phyloP scores from a whole-genome alignment of 2,329 filamentous ascomycete genomes.

The Pyrenochaeta sp. region DNA sequence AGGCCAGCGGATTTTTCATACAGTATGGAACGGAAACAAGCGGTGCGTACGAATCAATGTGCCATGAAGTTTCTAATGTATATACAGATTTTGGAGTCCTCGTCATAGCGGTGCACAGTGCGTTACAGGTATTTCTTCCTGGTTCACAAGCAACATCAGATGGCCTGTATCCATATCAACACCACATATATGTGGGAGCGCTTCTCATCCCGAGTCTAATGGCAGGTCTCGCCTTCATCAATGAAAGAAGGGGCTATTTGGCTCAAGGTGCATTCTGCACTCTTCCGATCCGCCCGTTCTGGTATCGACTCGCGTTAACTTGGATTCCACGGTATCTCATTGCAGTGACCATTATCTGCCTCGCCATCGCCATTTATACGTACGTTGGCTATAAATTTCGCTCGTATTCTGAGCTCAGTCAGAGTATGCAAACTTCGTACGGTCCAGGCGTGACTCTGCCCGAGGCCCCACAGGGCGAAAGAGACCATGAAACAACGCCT shows the following conservation, averaged over 20 bases:
- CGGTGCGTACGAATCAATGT: conserved; percentile 49
- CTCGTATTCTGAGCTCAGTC: conserved; percentile 35
- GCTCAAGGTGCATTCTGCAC: conserved; percentile 75
- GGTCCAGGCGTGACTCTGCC: conserved; percentile 4
- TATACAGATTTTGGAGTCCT: conserved; percentile 71
- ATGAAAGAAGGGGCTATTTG: conserved; percentile 63
- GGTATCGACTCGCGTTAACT: conserved; percentile 72
- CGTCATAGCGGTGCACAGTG: conserved; percentile 77
- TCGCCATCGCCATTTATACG: conserved; percentile 75
- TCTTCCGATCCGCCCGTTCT: conserved; percentile 70
- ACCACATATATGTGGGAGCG: conserved; percentile 66
- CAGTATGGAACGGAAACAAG: conserved; percentile 72
- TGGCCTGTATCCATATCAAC: conserved; percentile 74
- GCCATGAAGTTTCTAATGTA: neutral
- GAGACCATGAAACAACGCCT: neutral
- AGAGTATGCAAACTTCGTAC: conserved; percentile 21
- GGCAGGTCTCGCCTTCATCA: conserved; percentile 70
- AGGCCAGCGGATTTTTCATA: conserved; percentile 74
- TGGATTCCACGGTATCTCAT: conserved; percentile 81
- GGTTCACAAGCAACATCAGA: conserved; percentile 57
- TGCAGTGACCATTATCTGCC: conserved; percentile 68
- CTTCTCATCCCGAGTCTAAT: conserved; percentile 67
- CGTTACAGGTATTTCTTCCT: conserved; percentile 74
- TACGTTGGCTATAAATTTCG: conserved; percentile 64
- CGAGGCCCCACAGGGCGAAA: conserved; percentile 5